Evolutionary conservation across 2,329 filamentous ascomycete genomes (phyloP), one percentile per base, ranked within the genome.

Genomic region (Fusarium continuum): DNA sequence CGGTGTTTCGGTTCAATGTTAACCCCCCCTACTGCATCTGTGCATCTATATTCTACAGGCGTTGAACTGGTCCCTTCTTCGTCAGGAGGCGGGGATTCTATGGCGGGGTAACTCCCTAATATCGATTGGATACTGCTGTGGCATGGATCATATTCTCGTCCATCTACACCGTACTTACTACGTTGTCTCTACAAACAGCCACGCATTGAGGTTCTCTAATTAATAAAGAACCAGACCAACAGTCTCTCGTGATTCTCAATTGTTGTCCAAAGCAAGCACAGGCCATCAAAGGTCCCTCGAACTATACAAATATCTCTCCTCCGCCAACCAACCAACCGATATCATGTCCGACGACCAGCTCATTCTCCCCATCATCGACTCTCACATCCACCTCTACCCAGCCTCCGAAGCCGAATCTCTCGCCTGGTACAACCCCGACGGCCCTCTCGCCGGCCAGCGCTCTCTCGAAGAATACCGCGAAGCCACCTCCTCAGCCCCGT

Each of bases 361-460:
- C 68, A 55, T 77, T 69, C 78, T 83, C 74, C 85, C 82, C 70
- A 88, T 96, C 72, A 87, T 97, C 76, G 93, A 97, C 80, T 90
- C 92, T 32, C 94, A 97, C 81, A 90, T 97, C 77, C 93, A 97
- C 79, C 87, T 97, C 72, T 97, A 88, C 81, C 91, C 92, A 38
- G 76, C 80, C 39, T 83, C 85, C 48, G 90, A 94, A 70, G 73
- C 90, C 47, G 73, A 82, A 50, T 84, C 85, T 32, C 85, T 96
- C 62, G 79, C 85, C 55, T 97, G 92, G 93, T 85, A 86, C 78
- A 83, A 76, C 4, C 78, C 85, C 6, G 78, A 81, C 40, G 77
- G 83, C 71, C 82, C 86, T 5, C 81, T 96, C 45, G 82, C 85
- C 44, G 83, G 83, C 45, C 86, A 88, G 65, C 86, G 88, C 74